Percentiles rank a stretch among this genome's conserved stretches.
These are phyloP conservation scores for Galium porrigens DNA, from an alignment of 305 asterid species.

Conservation along the genomic window DNA sequence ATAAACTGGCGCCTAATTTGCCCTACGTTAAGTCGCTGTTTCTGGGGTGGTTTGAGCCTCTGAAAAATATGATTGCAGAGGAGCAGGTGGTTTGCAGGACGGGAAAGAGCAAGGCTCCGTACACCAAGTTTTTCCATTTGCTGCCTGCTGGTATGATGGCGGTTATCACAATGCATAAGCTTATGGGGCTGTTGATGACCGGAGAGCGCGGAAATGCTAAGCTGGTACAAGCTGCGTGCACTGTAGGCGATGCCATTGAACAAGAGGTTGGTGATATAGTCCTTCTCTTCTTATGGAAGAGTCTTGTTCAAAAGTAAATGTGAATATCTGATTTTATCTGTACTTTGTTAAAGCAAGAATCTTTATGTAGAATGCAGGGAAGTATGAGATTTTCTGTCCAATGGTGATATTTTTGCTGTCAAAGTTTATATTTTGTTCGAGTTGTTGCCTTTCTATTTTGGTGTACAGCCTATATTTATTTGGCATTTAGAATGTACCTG, in stretches of 20 bases:
- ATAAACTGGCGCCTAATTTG: slow-evolving; percentile 83
- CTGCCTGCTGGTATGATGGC: slow-evolving; percentile 94
- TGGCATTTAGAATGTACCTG: background rate
- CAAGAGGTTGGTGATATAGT: slow-evolving; percentile 55
- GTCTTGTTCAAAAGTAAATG: background rate
- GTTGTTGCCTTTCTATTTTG: background rate
- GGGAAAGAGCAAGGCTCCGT: slow-evolving; percentile 44
- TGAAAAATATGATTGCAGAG: slow-evolving; percentile 46
- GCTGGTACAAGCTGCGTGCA: slow-evolving; percentile 66
- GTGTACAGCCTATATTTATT: background rate
- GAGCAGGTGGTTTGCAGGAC: slow-evolving; percentile 55
- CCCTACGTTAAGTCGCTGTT: slow-evolving; percentile 80
- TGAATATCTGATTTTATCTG: background rate
- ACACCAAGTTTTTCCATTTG: slow-evolving; percentile 45
- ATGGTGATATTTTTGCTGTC: slow-evolving; percentile 6
- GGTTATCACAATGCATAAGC: slow-evolving; percentile 86
- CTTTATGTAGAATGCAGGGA: background rate
- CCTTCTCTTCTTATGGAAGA: background rate
- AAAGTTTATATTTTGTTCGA: background rate
- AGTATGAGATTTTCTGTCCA: background rate
- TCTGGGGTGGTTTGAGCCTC: slow-evolving; percentile 94
- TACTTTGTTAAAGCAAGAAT: background rate
- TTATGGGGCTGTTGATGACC: slow-evolving; percentile 63
- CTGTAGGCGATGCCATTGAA: slow-evolving; percentile 71
- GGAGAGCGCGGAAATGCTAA: slow-evolving; percentile 60